A percentile compares a stretch with the other conserved stretches of the same genome.
Conservation (phyloP, 2,329 filamentous ascomycete species). For the Didymella keratinophila region DNA sequence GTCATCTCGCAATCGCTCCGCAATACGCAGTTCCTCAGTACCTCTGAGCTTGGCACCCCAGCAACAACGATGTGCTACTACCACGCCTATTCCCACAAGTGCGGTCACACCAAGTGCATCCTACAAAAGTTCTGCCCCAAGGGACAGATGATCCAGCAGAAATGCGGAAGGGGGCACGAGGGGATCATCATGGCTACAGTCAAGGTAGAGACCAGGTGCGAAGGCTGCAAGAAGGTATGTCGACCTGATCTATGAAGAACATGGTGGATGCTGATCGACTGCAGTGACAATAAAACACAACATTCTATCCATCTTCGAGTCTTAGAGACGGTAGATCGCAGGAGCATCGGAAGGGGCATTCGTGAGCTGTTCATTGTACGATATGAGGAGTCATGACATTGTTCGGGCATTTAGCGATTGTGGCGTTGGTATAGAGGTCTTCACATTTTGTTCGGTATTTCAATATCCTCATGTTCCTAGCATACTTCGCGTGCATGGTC, state of each 20-base stretch:
- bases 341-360: neutral
- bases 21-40: no score
- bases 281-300: neutral
- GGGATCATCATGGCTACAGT: slow-evolving; percentile 43
- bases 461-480: neutral
- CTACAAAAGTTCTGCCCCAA: slow-evolving; percentile 41
- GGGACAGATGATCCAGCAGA: slow-evolving; percentile 45
- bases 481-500: neutral
- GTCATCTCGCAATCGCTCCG: no score
- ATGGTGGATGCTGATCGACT: neutral
- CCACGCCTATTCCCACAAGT: slow-evolving; percentile 57
- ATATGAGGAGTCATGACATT: neutral
- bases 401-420: neutral
- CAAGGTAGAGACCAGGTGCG: slow-evolving; percentile 41
- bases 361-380: neutral
- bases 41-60: neutral
- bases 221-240: slow-evolving; percentile 36
- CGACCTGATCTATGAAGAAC: no score
- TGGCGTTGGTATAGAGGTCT: neutral
- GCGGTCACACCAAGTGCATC: slow-evolving; percentile 55
- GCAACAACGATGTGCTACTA: slow-evolving; percentile 55
- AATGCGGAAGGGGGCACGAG: slow-evolving; percentile 41
- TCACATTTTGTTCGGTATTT: neutral
- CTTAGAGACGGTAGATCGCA: neutral
- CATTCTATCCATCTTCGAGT: neutral